Percentiles rank a stretch among this genome's conserved stretches.
phyloP scores from a whole-genome alignment of 345 rosid species.

The Trapa incisa region DNA sequence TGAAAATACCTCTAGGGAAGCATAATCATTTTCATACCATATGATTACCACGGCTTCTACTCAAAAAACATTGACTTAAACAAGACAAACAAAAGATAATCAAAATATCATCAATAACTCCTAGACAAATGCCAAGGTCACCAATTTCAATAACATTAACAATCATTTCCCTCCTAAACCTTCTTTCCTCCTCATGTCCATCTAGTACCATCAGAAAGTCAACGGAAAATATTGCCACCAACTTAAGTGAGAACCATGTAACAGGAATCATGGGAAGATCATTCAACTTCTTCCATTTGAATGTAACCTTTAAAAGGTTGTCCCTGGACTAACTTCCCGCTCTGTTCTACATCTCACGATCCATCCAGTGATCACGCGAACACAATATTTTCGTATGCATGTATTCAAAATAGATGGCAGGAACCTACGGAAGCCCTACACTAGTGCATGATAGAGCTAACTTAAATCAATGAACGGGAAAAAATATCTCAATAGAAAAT shows the following conservation, averaged over 20 bases:
- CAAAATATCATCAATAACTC: no score
- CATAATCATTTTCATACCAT: background rate
- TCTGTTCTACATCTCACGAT: background rate
- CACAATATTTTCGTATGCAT: background rate
- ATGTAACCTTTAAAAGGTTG: background rate
- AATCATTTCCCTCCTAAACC: background rate
- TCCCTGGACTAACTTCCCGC: background rate
- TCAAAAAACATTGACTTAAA: background rate
- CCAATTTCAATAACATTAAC: background rate
- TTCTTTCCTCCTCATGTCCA: background rate
- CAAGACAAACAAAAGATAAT: background rate
- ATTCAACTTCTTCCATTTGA: background rate
- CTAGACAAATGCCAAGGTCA: background rate
- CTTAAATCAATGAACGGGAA: slow-evolving; percentile 1
- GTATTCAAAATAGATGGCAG: background rate
- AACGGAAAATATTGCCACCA: background rate
- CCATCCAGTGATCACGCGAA: background rate
- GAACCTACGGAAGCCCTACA: background rate
- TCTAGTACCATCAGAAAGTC: background rate
- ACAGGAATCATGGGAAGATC: background rate
- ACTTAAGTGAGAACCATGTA: background rate
- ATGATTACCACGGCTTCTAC: background rate
- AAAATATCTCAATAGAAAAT: background rate
- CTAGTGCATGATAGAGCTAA: background rate
- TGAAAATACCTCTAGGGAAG: background rate